Evolutionary conservation across 2,329 filamentous ascomycete genomes (phyloP), one percentile per base, ranked within the genome.

Genomic region (Diaporthe australafricana): DNA sequence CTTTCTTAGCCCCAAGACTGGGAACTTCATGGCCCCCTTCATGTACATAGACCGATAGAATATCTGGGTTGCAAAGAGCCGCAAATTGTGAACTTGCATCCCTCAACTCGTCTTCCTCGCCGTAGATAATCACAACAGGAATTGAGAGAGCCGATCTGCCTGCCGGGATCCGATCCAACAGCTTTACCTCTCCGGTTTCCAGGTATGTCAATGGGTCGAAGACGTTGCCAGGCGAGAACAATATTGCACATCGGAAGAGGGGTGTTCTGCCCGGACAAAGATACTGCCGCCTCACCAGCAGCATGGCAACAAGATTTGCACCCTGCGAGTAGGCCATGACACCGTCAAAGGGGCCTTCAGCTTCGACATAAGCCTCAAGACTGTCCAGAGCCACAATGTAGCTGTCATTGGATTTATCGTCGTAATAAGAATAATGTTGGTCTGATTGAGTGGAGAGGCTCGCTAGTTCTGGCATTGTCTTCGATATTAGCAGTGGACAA

Each of bases 261-360:
- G 14, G n/a, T 57, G 14, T 16, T n/a, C 35, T 57, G 11, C n/a
- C 16, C 55, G 55, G 55, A 4, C 12, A 27, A 5, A 57, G n/a
- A 22, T 57, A 57, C 17, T 57, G 55, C 30, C 27, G 55, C 14
- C 55, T 22, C 55, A 57, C 55, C 25, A 57, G 27, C 14, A 57
- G 55, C 55, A 57, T 40, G 32, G 55, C 55, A 14, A 38, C 55
- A 16, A 57, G 55, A 7, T 27, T 27, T 20, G 55, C 55, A n/a
- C 55, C 55, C 55, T 57, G 55, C 12, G 55, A 57, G 55, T 57
- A 57, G 27, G 27, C 55, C 27, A 57, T 35, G 55, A 57, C 55
- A 57, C 55, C 55, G 17, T 38, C 55, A 35, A 57, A 57, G 32
- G 55, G 55, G 2, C 55, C 55, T 57, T 57, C 55, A 38, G 55